These are phyloP conservation scores for Hymenotorrendiella dingleyae DNA, from an alignment of 2,329 filamentous ascomycete genomes.

Conservation along the genomic window DNA sequence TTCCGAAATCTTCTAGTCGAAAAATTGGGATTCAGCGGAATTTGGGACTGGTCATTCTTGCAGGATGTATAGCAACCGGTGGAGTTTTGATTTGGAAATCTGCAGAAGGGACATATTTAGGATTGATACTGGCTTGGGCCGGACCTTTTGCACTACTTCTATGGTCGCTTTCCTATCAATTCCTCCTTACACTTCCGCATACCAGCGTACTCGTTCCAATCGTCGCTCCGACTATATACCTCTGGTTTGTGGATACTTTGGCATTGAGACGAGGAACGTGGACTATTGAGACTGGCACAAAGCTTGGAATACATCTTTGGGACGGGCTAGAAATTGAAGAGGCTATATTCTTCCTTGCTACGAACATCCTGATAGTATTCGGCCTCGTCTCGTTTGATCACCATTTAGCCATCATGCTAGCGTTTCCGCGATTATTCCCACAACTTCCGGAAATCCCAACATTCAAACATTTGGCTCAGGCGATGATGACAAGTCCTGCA, in stretches of 20 bases:
- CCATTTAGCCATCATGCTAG: constrained; percentile 57
- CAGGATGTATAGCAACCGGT: constrained; percentile 38
- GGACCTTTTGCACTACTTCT: constrained; percentile 58
- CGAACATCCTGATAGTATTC: constrained; percentile 64
- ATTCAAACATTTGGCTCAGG: constrained; percentile 44
- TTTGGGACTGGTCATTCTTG: constrained; percentile 45
- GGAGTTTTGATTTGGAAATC: constrained; percentile 39
- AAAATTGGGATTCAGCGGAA: constrained; percentile 29
- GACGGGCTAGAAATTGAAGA: constrained; percentile 66
- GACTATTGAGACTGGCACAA: constrained; percentile 63
- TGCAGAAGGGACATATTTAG: constrained; percentile 56
- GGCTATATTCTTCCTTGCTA: constrained; percentile 65
- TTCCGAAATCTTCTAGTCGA: constrained; percentile 14
- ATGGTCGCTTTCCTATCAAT: constrained; percentile 58
- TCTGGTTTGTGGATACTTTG: constrained; percentile 67
- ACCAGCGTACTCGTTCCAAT: constrained; percentile 56
- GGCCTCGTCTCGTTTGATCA: constrained; percentile 66
- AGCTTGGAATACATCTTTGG: constrained; percentile 58
- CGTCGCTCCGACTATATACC: constrained; percentile 57
- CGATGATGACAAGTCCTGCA: constrained; percentile 39
- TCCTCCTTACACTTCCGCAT: constrained; percentile 54
- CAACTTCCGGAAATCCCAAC: constrained; percentile 42
- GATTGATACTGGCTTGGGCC: constrained; percentile 65
- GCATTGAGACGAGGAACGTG: constrained; percentile 64
- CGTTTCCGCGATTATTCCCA: constrained; percentile 54